Percentiles rank a stretch among this genome's conserved stretches.
These are phyloP conservation scores for Calonectria montana DNA, from an alignment of 2,329 filamentous ascomycete species.

Conservation along the genomic window DNA sequence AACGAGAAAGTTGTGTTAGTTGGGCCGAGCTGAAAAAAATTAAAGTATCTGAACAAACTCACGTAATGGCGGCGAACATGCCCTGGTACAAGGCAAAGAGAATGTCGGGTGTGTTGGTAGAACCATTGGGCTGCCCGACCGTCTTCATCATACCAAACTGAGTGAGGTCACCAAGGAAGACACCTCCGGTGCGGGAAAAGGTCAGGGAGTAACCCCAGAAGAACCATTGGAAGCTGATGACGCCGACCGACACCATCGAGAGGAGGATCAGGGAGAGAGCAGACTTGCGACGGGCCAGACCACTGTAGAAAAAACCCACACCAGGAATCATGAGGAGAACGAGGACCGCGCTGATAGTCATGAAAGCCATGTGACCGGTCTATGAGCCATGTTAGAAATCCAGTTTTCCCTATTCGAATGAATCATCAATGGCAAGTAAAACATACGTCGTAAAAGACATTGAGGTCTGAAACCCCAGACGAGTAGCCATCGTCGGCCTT, in stretches of 20 bases:
- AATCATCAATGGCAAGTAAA: not conserved
- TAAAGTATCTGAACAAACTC: slow-evolving; percentile 50
- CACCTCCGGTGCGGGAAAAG: slow-evolving; percentile 83
- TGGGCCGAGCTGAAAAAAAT: slow-evolving; percentile 8
- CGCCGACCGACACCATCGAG: slow-evolving; percentile 81
- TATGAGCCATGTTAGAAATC: slow-evolving; percentile 47
- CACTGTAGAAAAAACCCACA: slow-evolving; percentile 95
- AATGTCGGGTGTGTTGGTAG: slow-evolving; percentile 79
- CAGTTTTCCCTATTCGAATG: not conserved
- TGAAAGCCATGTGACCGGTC: slow-evolving; percentile 86
- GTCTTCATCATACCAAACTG: slow-evolving; percentile 87
- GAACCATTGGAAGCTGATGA: slow-evolving; percentile 93
- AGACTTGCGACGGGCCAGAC: slow-evolving; percentile 88
- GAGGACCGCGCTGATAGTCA: slow-evolving; percentile 79
- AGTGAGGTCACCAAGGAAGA: slow-evolving; percentile 81
- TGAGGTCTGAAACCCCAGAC: slow-evolving; percentile 73
- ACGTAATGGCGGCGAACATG: slow-evolving; percentile 93
- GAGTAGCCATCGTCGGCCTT: slow-evolving; percentile 64
- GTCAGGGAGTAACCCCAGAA: slow-evolving; percentile 93
- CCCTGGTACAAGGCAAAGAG: slow-evolving; percentile 88
- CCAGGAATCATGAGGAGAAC: slow-evolving; percentile 94
- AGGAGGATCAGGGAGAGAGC: slow-evolving; percentile 89
- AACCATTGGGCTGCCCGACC: slow-evolving; percentile 79
- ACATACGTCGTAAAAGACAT: slow-evolving; percentile 83
- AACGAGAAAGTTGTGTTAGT: slow-evolving; percentile 3